These are phyloP conservation scores for Diaporthe sp. DNA, from an alignment of 2,329 filamentous ascomycete species.

Conservation along the genomic window DNA sequence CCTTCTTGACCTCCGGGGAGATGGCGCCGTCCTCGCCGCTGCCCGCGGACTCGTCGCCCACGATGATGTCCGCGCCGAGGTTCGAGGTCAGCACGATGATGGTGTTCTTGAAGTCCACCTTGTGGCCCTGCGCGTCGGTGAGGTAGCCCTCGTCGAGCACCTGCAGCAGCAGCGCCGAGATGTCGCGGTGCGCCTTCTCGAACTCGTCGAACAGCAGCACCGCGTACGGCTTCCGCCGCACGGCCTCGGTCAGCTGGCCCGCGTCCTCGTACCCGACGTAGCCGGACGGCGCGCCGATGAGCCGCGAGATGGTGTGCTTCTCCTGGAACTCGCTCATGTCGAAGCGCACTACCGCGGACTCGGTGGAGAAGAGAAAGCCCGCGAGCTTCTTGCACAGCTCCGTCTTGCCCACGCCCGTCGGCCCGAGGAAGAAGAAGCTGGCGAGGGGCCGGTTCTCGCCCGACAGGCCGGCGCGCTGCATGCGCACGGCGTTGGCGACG, in stretches of 20 bases:
- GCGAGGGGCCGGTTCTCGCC: slow-evolving; percentile 93
- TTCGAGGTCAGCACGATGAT: slow-evolving; percentile 98
- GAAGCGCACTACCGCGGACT: slow-evolving; percentile 90
- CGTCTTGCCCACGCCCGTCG: slow-evolving; percentile 97
- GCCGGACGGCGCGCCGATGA: slow-evolving; percentile 93
- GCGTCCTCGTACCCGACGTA: slow-evolving; percentile 98
- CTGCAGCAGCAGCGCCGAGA: slow-evolving; percentile 90
- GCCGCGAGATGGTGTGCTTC: slow-evolving; percentile 92
- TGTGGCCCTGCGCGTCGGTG: slow-evolving; percentile 95
- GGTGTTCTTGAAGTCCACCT: slow-evolving; percentile 96
- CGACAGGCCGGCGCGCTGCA: slow-evolving; percentile 92
- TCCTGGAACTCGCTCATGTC: slow-evolving; percentile 99
- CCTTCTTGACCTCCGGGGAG: slow-evolving; percentile 77
- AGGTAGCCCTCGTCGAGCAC: slow-evolving; percentile 97
- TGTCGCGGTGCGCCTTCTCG: slow-evolving; percentile 96
- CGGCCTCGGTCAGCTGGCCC: slow-evolving; percentile 94
- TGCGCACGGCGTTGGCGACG: slow-evolving; percentile 91
- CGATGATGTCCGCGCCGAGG: slow-evolving; percentile 90
- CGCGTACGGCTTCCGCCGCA: slow-evolving; percentile 93
- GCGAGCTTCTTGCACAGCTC: slow-evolving; percentile 98
- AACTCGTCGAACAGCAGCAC: slow-evolving; percentile 97
- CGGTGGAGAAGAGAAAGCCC: slow-evolving; percentile 91
- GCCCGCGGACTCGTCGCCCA: slow-evolving; percentile 79
- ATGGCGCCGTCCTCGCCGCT: slow-evolving; percentile 75
- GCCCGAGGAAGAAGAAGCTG: slow-evolving; percentile 97